Evolutionary conservation across 768 basidiomycete species (phyloP).

Genomic region (Lactarius tabidus): DNA sequence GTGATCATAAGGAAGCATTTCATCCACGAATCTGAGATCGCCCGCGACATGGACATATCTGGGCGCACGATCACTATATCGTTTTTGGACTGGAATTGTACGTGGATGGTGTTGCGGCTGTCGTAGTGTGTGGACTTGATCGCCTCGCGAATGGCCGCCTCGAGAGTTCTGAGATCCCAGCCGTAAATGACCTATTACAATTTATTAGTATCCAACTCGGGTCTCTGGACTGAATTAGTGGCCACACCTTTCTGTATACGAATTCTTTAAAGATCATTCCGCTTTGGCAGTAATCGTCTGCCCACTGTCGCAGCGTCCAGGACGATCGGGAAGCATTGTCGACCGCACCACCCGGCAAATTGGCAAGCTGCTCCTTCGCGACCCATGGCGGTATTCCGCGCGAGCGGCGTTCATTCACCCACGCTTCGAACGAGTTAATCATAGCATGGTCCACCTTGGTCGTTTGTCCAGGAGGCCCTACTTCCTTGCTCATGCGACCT

Average conservation of each 20-base stretch:
- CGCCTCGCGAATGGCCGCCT: slow-evolving; percentile 36
- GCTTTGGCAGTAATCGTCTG: slow-evolving; percentile 75
- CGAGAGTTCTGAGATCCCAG: slow-evolving; percentile 47
- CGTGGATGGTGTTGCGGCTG: slow-evolving; percentile 38
- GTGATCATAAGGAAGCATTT: slow-evolving; percentile 64
- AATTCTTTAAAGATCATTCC: slow-evolving; percentile 74
- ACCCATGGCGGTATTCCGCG: slow-evolving; percentile 54
- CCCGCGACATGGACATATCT: slow-evolving; percentile 58
- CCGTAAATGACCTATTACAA: slow-evolving; percentile 49
- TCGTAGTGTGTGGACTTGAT: slow-evolving; percentile 40
- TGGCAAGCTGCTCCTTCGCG: background rate
- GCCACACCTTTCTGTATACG: slow-evolving; percentile 58
- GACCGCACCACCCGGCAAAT: background rate
- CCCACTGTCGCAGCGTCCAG: slow-evolving; percentile 50
- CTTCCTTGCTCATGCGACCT: slow-evolving; percentile 57
- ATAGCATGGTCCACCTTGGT: slow-evolving; percentile 43
- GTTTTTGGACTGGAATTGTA: slow-evolving; percentile 47
- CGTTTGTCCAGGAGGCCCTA: slow-evolving; percentile 38
- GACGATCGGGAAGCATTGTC: slow-evolving; percentile 25
- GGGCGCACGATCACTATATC: slow-evolving; percentile 62
- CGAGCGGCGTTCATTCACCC: slow-evolving; percentile 42
- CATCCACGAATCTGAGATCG: slow-evolving; percentile 67
- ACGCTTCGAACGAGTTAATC: slow-evolving; percentile 41
- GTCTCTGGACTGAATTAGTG: background rate
- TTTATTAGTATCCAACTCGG: background rate